A percentile compares a stretch with the other conserved stretches of the same genome.
Evolutionary conservation across 495 filamentous ascomycete species (phyloP).

Genomic region (Penicillium dipodomyicola): DNA sequence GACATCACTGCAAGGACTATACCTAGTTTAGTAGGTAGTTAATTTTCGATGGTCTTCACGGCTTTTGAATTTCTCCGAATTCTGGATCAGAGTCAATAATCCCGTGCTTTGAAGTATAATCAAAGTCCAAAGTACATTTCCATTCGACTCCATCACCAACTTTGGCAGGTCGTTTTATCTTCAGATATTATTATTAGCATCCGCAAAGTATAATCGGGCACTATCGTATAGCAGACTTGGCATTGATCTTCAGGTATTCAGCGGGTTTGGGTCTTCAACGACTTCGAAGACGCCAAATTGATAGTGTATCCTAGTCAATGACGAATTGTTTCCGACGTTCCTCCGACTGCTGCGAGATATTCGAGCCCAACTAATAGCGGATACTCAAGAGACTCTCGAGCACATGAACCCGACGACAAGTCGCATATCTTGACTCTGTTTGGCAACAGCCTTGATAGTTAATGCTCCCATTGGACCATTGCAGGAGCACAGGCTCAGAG

Average conservation of each 20-base stretch:
- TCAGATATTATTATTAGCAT: not conserved
- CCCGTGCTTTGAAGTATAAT: not conserved
- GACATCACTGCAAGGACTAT: not conserved
- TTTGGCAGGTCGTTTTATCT: not conserved
- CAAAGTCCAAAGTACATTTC: not conserved
- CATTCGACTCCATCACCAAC: not conserved
- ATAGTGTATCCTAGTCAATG: not conserved
- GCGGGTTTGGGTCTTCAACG: not conserved
- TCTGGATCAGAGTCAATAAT: not conserved
- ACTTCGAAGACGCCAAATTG: not conserved
- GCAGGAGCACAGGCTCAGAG: not conserved
- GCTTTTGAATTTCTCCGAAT: slow-evolving; percentile 9
- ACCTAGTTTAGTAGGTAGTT: not conserved
- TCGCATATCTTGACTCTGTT: slow-evolving; percentile 12
- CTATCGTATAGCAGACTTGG: slow-evolving; percentile 4
- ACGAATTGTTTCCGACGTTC: not conserved
- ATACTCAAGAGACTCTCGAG: not conserved
- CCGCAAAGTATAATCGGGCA: not conserved
- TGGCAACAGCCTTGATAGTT: slow-evolving; percentile 3
- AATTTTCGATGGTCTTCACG: not conserved
- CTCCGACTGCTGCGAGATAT: not conserved
- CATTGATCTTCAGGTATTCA: slow-evolving; percentile 4
- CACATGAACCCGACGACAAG: slow-evolving; percentile 2
- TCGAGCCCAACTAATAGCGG: not conserved
- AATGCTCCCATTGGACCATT: not conserved